Evolutionary conservation across 1,284 basidiomycete species (phyloP), one percentile per base, ranked within the genome.

Genomic region (Fomitiporia mediterranea): DNA sequence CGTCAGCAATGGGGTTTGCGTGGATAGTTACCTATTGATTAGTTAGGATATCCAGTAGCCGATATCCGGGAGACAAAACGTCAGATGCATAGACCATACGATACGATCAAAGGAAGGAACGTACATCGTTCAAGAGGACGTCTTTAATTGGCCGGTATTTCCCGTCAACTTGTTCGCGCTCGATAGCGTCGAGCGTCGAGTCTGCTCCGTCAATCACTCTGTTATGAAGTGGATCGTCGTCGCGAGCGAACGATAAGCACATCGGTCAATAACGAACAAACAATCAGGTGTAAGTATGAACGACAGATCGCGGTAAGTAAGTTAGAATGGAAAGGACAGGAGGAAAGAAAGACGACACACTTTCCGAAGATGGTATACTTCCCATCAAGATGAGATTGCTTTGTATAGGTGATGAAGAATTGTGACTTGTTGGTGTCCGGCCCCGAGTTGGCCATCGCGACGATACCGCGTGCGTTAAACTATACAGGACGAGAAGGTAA

Each of bases 391-490:
- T 96, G 94, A 1, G 89, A 73, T 66, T 97, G 94, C 67, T 97
- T 97, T 0, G 87, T 76, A 67, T 96, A 98, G 1, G 93, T 88
- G 67, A 98, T 85, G 73, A 97, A 96, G 74, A 97, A 96, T 72
- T 96, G 88, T 2, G 91, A 92, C 72, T 96, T 97, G 75, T 97
- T 98, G 19, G 89, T 86, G 69, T 96, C 90, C 21, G 89, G 88
- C 0, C 95, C 95, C 3, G 89, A 87, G 70, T 98, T 98, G 51
- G 94, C 95, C 93, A 98, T 97, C 23, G 94, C 94, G n/a, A 97
- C 85, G 61, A 97, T 81, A 17, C 94, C 94, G 61, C 95, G 83
- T 53, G 84, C 77, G 71, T 97, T 97, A 76, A 98, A 98, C 93
- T 95, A 69, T n/a, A 7, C 13, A 50, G n/a, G 35, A 8, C 21